Evolutionary conservation across 768 basidiomycete species (phyloP).

Genomic region (Trametes maxima): DNA sequence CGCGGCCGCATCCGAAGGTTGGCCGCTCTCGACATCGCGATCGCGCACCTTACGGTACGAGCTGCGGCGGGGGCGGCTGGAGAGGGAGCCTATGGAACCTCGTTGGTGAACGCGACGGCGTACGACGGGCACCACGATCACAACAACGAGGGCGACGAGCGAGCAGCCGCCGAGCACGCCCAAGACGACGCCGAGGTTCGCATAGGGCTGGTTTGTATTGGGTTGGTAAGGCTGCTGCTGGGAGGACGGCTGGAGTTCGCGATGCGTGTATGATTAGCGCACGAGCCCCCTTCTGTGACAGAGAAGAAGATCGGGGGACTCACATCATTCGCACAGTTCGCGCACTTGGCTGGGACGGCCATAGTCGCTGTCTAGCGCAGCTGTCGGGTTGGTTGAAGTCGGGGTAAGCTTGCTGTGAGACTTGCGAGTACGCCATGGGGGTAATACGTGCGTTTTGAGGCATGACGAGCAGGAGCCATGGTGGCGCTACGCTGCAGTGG

Average conservation of each 20-base stretch:
- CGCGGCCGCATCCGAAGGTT: neutral
- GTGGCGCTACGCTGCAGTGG: neutral
- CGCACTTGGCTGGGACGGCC: conserved; percentile 16
- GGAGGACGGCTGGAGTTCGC: conserved; percentile 2
- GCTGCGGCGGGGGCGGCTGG: neutral
- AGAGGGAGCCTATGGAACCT: neutral
- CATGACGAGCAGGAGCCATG: neutral
- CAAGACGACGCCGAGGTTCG: conserved; percentile 23
- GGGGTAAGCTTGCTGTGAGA: neutral
- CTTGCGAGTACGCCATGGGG: neutral
- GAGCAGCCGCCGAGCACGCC: conserved; percentile 27
- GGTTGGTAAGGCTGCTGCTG: neutral
- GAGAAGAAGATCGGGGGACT: conserved; percentile 15
- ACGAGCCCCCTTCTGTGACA: conserved; percentile 9
- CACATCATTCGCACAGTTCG: conserved; percentile 18
- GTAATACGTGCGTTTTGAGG: neutral
- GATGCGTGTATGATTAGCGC: conserved; percentile 14
- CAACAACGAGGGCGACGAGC: conserved; percentile 22
- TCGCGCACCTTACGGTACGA: conserved; percentile 5
- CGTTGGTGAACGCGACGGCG: conserved; percentile 9
- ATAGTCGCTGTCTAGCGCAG: conserved; percentile 5
- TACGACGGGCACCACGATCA: conserved; percentile 23
- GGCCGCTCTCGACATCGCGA: conserved; percentile 2
- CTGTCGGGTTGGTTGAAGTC: neutral
- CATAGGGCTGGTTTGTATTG: neutral